Base-by-base conservation (phyloP, 768 basidiomycete genomes). In the Tephrocybe sp. region DNA sequence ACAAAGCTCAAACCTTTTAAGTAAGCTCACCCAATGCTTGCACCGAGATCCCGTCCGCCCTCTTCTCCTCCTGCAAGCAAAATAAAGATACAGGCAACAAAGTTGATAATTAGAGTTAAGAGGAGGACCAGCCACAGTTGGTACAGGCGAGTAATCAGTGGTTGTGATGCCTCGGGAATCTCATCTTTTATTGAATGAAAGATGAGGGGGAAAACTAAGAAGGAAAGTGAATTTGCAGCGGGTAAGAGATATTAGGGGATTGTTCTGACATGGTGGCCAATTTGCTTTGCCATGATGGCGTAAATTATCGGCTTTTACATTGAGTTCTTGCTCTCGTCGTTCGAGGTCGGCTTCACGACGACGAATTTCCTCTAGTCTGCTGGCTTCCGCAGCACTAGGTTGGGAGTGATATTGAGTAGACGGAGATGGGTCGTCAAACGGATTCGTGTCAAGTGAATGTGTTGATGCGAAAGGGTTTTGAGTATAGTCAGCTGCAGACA, bases 111-210 rank as follows among this genome's bases (percentile, higher is more conserved):
- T 44, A 98, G 75, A 6, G 93, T 94, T 31, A 70, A 79, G 19
- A 85, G 60, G 19, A 99, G 87, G 54, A 93, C 84, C 36, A 98
- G 85, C 97, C 97, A 99, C 60, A 98, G 79, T 62, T 92, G 86
- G 65, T 90, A 98, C 52, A 99, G 70, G 30, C 92, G 84, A 40
- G 86, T 87, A 57, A 98, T 87, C 53, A 93, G 80, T 4, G 82
- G 76, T 54, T 83, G 83, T 49, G 87, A 89, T 0, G 79, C 78
- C 53, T 90, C 84, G 12, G 92, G 93, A 48, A 98, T 94, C 69
- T 94, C 93, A 51, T 89, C 89, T 61, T 76, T 64, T 62, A 98
- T 96, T 49, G 92, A 88, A 69, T 99, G 97, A 74, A 84, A 97
- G 64, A 99, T 86, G 60, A 99, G 73, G 40, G 96, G 96, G 64